Conservation (phyloP, 345 rosid genomes). For the Psidium friedrichsthalianum region DNA sequence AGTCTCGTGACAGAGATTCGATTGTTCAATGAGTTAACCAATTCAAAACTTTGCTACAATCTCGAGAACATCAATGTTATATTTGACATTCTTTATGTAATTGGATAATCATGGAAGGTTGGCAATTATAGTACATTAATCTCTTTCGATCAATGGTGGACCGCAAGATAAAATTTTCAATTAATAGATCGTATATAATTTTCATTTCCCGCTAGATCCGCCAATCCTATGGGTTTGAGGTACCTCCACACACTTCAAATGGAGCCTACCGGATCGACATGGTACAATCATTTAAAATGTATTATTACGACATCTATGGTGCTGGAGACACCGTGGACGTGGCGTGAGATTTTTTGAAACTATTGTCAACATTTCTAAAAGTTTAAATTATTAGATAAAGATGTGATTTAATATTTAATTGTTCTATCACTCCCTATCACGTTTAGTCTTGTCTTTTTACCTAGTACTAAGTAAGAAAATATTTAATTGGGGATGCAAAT, state of each 20-base stretch:
- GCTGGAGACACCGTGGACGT: background rate
- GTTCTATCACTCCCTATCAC: too few species aligned
- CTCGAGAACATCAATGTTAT: background rate
- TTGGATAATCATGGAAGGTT: background rate
- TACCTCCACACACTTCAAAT: background rate
- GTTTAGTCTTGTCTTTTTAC: too few species aligned
- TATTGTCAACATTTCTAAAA: too few species aligned
- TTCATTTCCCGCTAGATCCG: background rate
- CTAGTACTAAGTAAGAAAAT: too few species aligned
- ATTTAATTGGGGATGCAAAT: too few species aligned
- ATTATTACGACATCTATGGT: background rate
- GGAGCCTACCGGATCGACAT: background rate
- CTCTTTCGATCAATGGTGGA: background rate
- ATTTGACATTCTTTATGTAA: background rate
- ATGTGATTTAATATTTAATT: too few species aligned
- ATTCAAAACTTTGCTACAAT: background rate
- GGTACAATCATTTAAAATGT: background rate
- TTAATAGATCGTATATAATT: too few species aligned
- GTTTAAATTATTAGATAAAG: too few species aligned
- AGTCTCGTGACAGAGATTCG: background rate
- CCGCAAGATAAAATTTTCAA: background rate
- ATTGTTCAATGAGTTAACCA: background rate
- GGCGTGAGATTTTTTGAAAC: too few species aligned
- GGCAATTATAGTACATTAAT: background rate
- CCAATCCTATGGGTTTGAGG: background rate